Evolutionary conservation across 129 eudicot species (phyloP), one percentile per base, ranked within the genome.

Genomic region (Chrysanthemum makinoi): DNA sequence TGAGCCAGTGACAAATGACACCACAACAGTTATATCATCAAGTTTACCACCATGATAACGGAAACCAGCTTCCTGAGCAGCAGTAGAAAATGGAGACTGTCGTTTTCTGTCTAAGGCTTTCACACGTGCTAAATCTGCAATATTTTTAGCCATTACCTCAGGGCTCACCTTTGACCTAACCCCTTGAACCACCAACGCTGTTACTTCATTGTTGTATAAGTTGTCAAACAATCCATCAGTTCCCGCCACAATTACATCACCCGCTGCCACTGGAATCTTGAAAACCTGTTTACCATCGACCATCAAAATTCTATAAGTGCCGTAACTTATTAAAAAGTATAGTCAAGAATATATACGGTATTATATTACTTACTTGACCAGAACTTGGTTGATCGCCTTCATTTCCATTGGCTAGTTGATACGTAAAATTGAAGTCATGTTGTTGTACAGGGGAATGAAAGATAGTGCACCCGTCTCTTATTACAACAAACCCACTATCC

Each of bases 181-280:
- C 35, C 35, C 35, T 30, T 30, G 35, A 30, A 30, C 35, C 35
- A 30, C 35, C 6, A 30, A 30, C 6, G 5, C 35, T 30, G 82
- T 77, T 20, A 94, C 75, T 75, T 94, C 98, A 15, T 79, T 86
- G 39, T 79, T 78, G 11, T 77, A 94, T 52, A 94, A 74, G 60
- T 94, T 89, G 79, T 94, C 98, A 18, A 89, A 94, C 65, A 94
- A 72, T 1, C 98, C 98, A 81, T 94, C 98, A 1, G 96, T 94
- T 18, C 97, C 98, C 11, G 96, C 91, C 51, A 94, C 96, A 3
- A 94, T 69, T 15, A 94, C 91, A 75, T 94, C 98, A 49, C 98
- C 98, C 10, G 83, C 78, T 65, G 47, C 75, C 66, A 94, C 96
- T 6, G 90, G 81, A 52, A 94, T 68, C 51, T 73, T 80, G 72